Base-by-base conservation (phyloP, 148 eudicot genomes). In the Linanthus parryae region DNA sequence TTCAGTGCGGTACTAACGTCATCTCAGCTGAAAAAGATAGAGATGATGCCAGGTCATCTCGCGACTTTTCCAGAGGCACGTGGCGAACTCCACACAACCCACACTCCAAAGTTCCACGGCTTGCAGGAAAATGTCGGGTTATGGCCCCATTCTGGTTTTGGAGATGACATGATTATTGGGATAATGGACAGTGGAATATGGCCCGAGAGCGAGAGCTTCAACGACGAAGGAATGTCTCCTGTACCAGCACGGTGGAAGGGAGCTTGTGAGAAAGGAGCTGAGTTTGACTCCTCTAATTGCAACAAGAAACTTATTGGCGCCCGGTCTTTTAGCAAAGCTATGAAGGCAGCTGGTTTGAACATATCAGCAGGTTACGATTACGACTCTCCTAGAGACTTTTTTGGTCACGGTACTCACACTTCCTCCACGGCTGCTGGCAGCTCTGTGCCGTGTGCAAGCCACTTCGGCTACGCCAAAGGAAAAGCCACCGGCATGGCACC, bases 381-480 rank as follows among this genome's bases (percentile, higher is more conserved):
- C 13, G 57, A 62, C 0, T 56, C 73, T 25, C 61, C 72, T 8
- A 61, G 75, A 41, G 81, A 79, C 39, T 14, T 0, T 0, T 7
- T 35, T 0, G 78, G 78, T 1, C 85, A 79, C n/a, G 78, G 78
- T 3, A 72, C 81, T 1, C 85, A 73, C 28, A 80, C 76, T 0
- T 61, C 81, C 4, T 72, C 81, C 1, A 75, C 78, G 0, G 72
- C 69, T 0, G 85, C 73, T 7, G 79, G 81, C 7, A 67, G 52
- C 7, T 21, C 22, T 0, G 65, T 57, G 8, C 13, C 1, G 3
- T 42, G 52, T 19, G 72, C 51, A 5, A 61, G 63, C 0, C 59
- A 62, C 60, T 63, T 72, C 2, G 69, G 68, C 3, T 73, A 65
- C 31, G 81, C 75, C 0, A 44, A 46, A 7, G 78, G 76, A 8